Conservation (phyloP, 2,329 filamentous ascomycete genomes). For the Penicillium crustosum region DNA sequence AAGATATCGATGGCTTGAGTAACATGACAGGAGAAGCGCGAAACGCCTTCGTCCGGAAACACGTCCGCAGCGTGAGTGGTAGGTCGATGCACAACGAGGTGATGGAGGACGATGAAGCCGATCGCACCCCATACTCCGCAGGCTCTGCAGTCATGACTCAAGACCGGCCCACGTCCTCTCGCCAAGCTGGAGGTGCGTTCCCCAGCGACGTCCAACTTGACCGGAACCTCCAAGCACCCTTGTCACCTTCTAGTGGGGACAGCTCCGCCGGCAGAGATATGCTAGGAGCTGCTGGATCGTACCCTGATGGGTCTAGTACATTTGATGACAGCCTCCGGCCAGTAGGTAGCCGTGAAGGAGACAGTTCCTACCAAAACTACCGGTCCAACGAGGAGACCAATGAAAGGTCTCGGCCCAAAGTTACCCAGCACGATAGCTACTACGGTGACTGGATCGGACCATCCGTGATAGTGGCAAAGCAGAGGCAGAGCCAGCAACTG, state of each 20-base stretch:
- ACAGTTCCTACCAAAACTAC: slow-evolving; percentile 15
- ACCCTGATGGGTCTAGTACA: slow-evolving; percentile 50
- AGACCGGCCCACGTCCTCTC: slow-evolving; percentile 44
- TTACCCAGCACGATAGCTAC: slow-evolving; percentile 40
- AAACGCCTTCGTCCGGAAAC: slow-evolving; percentile 79
- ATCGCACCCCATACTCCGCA: slow-evolving; percentile 64
- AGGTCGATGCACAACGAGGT: slow-evolving; percentile 70
- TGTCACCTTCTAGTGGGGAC: slow-evolving; percentile 77
- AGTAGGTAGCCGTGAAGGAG: slow-evolving; percentile 22
- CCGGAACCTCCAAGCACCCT: slow-evolving; percentile 75
- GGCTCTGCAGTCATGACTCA: slow-evolving; percentile 46
- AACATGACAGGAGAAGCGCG: slow-evolving; percentile 87
- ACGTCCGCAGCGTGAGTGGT: slow-evolving; percentile 74
- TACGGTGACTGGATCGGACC: slow-evolving; percentile 57
- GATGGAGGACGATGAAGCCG: slow-evolving; percentile 72
- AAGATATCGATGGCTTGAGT: slow-evolving; percentile 85
- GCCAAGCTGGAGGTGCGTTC: slow-evolving; percentile 93
- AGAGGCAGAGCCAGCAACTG: slow-evolving; percentile 21
- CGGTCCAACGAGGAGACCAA: slow-evolving; percentile 9
- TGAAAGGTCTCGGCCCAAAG: slow-evolving; percentile 11
- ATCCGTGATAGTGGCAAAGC: slow-evolving; percentile 35
- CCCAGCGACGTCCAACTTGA: slow-evolving; percentile 90
- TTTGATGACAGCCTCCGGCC: slow-evolving; percentile 38
- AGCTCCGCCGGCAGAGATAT: slow-evolving; percentile 68
- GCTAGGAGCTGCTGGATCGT: slow-evolving; percentile 58